Percentiles rank a stretch among this genome's conserved stretches.
These are phyloP conservation scores for Purpureocillium takamizusanense DNA, from an alignment of 2,329 filamentous ascomycete species.

Conservation along the genomic window DNA sequence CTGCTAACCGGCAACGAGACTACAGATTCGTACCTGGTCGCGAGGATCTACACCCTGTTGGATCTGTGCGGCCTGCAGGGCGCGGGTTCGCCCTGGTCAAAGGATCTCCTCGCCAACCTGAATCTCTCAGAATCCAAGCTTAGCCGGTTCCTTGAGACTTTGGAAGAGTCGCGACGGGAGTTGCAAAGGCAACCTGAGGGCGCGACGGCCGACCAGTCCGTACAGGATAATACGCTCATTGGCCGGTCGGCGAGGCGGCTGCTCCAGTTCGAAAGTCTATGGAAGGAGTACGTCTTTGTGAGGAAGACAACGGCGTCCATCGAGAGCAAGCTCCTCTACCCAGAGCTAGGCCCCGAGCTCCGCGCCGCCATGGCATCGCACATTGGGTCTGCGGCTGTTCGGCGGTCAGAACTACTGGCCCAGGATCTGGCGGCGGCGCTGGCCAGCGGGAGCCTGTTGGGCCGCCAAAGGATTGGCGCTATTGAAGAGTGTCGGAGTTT, in stretches of 20 bases:
- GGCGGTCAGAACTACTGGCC: slow-evolving; percentile 12
- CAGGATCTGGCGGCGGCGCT: slow-evolving; percentile 9
- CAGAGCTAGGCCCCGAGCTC: slow-evolving; percentile 16
- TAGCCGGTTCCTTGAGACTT: slow-evolving; percentile 11
- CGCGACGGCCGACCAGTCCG: too few species aligned
- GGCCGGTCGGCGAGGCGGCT: slow-evolving; percentile 14
- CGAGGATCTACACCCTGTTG: slow-evolving; percentile 24
- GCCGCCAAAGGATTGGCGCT: too few species aligned
- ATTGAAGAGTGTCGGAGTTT: too few species aligned
- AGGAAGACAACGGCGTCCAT: slow-evolving; percentile 19
- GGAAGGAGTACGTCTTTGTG: slow-evolving; percentile 20
- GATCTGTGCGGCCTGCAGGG: slow-evolving; percentile 23
- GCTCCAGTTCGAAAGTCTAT: slow-evolving; percentile 23
- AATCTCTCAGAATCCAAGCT: slow-evolving; percentile 14
- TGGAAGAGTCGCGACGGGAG: slow-evolving; percentile 10
- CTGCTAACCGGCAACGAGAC: slow-evolving; percentile 12
- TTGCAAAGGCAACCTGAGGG: too few species aligned
- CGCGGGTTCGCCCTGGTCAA: slow-evolving; percentile 3
- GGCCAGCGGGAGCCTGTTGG: not conserved
- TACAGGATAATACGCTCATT: not conserved
- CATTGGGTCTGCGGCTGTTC: slow-evolving; percentile 12
- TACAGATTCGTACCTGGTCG: slow-evolving; percentile 16
- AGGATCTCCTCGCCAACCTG: slow-evolving; percentile 14
- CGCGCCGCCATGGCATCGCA: slow-evolving; percentile 19
- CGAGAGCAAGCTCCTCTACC: slow-evolving; percentile 25